phyloP scores from a whole-genome alignment of 1,139 yeast species.

The Yamadazyma oceani region DNA sequence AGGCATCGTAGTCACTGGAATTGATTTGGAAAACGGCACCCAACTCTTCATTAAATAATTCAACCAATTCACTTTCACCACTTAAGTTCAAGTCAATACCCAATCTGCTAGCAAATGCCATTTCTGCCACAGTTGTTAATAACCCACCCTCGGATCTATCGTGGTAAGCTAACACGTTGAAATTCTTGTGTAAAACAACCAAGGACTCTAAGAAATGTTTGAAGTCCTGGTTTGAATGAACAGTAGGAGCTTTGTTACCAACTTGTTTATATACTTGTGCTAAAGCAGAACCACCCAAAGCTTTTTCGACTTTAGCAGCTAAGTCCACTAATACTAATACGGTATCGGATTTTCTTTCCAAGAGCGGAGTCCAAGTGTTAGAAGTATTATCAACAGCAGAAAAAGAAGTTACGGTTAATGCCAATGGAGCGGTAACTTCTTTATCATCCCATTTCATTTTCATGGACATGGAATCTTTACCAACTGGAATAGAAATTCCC shows the following conservation, averaged over 20 bases:
- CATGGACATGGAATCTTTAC: conserved; percentile 99
- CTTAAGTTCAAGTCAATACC: conserved; percentile 56
- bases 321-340: conserved; percentile 79
- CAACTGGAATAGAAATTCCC: conserved; percentile 93
- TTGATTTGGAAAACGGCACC: conserved; percentile 95
- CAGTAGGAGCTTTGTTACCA: conserved; percentile 83
- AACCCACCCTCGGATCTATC: conserved; percentile 98
- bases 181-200: conserved; percentile 64
- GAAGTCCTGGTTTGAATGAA: conserved; percentile 63
- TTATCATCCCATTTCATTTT: conserved; percentile 96
- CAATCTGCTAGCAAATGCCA: conserved; percentile 95
- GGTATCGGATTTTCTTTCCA: conserved; percentile 54
- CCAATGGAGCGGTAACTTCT: conserved; percentile 92
- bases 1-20: conserved; percentile 50
- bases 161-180: conserved; percentile 84
- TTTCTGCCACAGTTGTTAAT: conserved; percentile 79
- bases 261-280: conserved; percentile 91
- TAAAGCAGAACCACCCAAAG: conserved; percentile 91
- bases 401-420: conserved; percentile 91
- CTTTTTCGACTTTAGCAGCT: conserved; percentile 55
- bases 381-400: conserved; percentile 83
- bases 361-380: conserved; percentile 93
- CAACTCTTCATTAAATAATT: conserved; percentile 86
- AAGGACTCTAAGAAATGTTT: conserved; percentile 71
- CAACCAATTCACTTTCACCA: conserved; percentile 44